Conservation (phyloP, 768 basidiomycete species). For the Tylopilus rubrobrunneus region DNA sequence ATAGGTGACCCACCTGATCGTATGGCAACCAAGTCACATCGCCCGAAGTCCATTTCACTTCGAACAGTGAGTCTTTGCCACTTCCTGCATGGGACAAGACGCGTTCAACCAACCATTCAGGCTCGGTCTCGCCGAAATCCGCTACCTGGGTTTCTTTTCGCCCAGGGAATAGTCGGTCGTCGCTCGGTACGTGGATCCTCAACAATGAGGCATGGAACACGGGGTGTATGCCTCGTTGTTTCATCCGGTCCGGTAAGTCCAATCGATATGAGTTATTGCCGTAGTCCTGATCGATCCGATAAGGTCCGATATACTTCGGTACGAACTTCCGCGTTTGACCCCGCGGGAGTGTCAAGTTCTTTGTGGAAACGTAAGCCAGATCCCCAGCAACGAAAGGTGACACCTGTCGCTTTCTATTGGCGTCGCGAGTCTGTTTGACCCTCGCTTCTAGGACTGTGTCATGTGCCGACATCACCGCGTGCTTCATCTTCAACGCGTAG, state of each 20-base stretch:
- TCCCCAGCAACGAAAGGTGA: no score
- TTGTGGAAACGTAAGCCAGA: no score
- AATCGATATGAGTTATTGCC: background rate
- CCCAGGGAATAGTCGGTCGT: background rate
- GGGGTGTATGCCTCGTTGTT: background rate
- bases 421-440: no score
- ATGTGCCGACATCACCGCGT: constrained; percentile 30
- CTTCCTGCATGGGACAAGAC: background rate
- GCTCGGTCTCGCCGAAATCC: background rate
- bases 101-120: background rate
- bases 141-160: background rate
- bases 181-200: background rate
- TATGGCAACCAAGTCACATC: background rate
- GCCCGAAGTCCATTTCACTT: background rate
- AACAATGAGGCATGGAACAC: background rate
- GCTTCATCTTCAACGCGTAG: constrained; percentile 27
- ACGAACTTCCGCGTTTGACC: background rate
- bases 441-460: constrained; percentile 10
- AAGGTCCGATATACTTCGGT: background rate
- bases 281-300: background rate
- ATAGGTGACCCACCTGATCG: background rate
- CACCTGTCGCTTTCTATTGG: no score
- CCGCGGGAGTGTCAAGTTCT: background rate
- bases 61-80: background rate
- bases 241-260: background rate